Percentiles rank a stretch among this genome's conserved stretches.
Conservation (phyloP, 2,329 filamentous ascomycete genomes). For the Xylariaceae sp. region DNA sequence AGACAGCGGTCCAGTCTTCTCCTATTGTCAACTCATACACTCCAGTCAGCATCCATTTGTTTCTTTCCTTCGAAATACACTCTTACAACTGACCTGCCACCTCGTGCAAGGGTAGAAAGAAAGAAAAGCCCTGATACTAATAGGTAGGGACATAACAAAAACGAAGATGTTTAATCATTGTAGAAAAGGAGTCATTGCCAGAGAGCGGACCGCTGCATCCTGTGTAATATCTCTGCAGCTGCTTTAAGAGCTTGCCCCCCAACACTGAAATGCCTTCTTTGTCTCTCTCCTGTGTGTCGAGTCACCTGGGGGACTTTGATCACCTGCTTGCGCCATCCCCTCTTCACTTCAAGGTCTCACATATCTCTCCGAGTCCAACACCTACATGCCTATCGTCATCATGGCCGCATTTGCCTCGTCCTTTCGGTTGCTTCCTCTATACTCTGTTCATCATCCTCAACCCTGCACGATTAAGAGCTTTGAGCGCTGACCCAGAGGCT, state of each 20-base stretch:
- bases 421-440: neutral
- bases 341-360: conserved; percentile 14
- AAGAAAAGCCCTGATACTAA: no score
- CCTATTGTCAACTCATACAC: no score
- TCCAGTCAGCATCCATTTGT: no score
- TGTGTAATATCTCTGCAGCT: neutral
- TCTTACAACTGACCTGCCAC: no score
- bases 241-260: neutral
- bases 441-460: conserved; percentile 13
- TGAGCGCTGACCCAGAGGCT: neutral
- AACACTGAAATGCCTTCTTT: no score
- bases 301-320: conserved; percentile 21
- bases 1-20: no score
- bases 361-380: conserved; percentile 3
- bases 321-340: conserved; percentile 20
- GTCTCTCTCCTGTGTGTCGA: neutral
- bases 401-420: neutral
- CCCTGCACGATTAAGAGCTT: neutral
- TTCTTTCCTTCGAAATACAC: no score
- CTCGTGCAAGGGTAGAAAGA: no score
- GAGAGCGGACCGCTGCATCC: no score
- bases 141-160: no score
- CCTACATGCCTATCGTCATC: neutral
- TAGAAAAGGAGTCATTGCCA: no score
- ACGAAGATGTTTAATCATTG: no score